phyloP scores from a whole-genome alignment of 768 basidiomycete species.

The Suillus sp. region DNA sequence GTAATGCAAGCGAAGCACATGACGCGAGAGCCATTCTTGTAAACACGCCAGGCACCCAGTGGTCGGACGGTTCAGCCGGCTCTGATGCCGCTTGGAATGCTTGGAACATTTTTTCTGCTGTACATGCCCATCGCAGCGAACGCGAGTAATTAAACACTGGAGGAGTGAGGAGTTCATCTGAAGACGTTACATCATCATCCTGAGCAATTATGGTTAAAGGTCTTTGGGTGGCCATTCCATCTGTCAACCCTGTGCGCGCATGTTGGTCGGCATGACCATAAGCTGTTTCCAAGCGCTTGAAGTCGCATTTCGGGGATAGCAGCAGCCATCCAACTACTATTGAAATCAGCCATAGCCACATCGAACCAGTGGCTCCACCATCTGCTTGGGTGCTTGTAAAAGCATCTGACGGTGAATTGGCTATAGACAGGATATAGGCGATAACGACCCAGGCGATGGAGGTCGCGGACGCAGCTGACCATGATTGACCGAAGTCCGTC shows the following conservation, averaged over 20 bases:
- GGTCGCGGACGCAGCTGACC: conserved; percentile 36
- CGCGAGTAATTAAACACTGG: conserved; percentile 10
- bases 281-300: conserved; percentile 26
- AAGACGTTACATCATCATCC: background rate
- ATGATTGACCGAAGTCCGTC: conserved; percentile 36
- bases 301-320: conserved; percentile 37
- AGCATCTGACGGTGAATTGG: conserved; percentile 25
- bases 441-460: conserved; percentile 39
- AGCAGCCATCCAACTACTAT: conserved; percentile 38
- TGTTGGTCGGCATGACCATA: conserved; percentile 30
- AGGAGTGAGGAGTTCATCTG: conserved; percentile 6
- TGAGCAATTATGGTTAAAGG: background rate
- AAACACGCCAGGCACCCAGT: conserved; percentile 22
- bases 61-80: background rate
- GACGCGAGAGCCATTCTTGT: conserved; percentile 26
- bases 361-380: conserved; percentile 21
- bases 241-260: background rate
- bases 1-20: conserved; percentile 21
- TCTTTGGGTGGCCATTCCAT: background rate
- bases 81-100: conserved; percentile 8
- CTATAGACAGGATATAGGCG: conserved; percentile 34
- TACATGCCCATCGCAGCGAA: background rate
- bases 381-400: background rate
- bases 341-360: conserved; percentile 41
- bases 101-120: conserved; percentile 1